phyloP scores from a whole-genome alignment of 2,329 filamentous ascomycete genomes.

The Cercospora zeina region DNA sequence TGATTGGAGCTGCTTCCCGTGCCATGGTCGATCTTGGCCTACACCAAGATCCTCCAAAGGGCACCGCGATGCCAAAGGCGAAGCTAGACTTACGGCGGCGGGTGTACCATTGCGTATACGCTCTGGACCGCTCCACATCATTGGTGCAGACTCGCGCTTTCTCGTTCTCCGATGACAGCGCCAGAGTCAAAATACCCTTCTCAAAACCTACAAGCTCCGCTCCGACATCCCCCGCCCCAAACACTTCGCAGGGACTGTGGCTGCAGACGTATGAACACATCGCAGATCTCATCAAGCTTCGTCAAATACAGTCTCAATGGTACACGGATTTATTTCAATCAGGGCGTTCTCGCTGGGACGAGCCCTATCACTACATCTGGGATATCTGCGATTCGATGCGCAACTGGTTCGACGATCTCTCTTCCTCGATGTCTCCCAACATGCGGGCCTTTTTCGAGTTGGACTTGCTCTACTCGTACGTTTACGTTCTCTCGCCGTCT shows the following conservation, averaged over 20 bases:
- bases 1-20: slow-evolving; percentile 85
- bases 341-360: slow-evolving; percentile 65
- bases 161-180: slow-evolving; percentile 88
- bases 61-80: slow-evolving; percentile 65
- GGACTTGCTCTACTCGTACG: slow-evolving; percentile 85
- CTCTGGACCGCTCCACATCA: slow-evolving; percentile 84
- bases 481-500: slow-evolving; percentile 83
- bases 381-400: slow-evolving; percentile 73
- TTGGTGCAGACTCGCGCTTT: slow-evolving; percentile 85
- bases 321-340: slow-evolving; percentile 87
- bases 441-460: slow-evolving; percentile 79
- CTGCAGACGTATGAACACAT: slow-evolving; percentile 66
- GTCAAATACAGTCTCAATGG: slow-evolving; percentile 82
- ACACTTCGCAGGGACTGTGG: slow-evolving; percentile 46
- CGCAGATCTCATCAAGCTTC: slow-evolving; percentile 75
- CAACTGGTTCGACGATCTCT: slow-evolving; percentile 78
- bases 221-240: slow-evolving; percentile 28
- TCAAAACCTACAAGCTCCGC: slow-evolving; percentile 35
- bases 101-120: slow-evolving; percentile 88
- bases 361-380: slow-evolving; percentile 72
- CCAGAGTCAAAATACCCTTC: slow-evolving; percentile 75
- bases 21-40: slow-evolving; percentile 87
- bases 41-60: slow-evolving; percentile 82
- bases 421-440: slow-evolving; percentile 61
- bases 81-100: slow-evolving; percentile 75